Base-by-base conservation (phyloP, 2,329 filamentous ascomycete species). In the Colletotrichum sp. region DNA sequence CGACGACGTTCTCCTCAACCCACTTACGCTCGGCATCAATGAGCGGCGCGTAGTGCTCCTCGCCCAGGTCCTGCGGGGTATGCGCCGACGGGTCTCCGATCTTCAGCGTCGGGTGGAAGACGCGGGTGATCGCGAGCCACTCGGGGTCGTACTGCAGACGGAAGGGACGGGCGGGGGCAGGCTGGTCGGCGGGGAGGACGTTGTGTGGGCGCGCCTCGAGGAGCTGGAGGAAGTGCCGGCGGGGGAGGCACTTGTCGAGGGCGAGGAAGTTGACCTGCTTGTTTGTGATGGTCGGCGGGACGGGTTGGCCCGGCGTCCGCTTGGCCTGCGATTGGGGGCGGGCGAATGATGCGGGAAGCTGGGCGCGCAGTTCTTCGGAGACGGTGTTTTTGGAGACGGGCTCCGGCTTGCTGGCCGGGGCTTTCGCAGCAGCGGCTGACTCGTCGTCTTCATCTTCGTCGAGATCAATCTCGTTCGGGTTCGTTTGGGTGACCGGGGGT, bases 111-210 rank as follows among this genome's bases (percentile, higher is more conserved):
- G 87, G 80, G 55, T 94, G 92, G 81, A 99, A 98, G 9, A 93
- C 93, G 57, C 96, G 94, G 15, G 93, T 96, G 78, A 99, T 98
- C 57, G 97, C 94, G 9, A 99, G 92, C 96, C 96, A 99, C 86
- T 99, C 97, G 13, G 93, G 92, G 83, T 99, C 97, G 82, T 99
- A 99, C 64, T 92, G 87, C 1, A 98, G 88, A 13, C 86, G 87
- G 79, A 92, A 90, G 1, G 92, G 92, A 3, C 87, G 84, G 18
- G 80, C 21, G 28, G 67, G 66, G 36, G 86, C 10, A 30, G 79
- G 66, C 76, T 65, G 13, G 64, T 69, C 24, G 63, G 34, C 52
- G 59, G 57, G 65, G 28, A 69, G 65, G 15, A 67, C 61, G 55
- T 75, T 60, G 72, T 75, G 81, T 5, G 92, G 87, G 4, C 85